These are phyloP conservation scores for Penicillium bovifimosum DNA, from an alignment of 495 filamentous ascomycete species.

Conservation along the genomic window DNA sequence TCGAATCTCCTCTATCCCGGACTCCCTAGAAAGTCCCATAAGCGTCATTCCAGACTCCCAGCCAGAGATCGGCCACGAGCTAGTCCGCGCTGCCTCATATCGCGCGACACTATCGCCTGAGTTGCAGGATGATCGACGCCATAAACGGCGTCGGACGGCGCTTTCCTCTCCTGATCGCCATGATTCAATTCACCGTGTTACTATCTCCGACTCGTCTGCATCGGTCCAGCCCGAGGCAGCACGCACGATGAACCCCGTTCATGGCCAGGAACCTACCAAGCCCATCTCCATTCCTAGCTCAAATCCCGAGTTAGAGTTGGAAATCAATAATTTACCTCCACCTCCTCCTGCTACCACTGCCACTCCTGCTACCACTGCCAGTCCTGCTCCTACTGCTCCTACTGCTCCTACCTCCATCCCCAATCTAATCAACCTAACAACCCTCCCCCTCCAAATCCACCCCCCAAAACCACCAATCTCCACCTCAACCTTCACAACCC, in stretches of 20 bases:
- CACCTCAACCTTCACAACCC: slow-evolving; percentile 34
- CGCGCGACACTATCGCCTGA: slow-evolving; percentile 1
- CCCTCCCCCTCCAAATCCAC: slow-evolving; percentile 35
- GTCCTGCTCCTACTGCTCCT: neutral
- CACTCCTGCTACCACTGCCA: neutral
- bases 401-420: neutral
- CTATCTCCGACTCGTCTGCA: neutral
- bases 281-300: neutral
- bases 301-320: neutral
- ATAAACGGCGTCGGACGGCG: slow-evolving; percentile 20
- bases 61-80: slow-evolving; percentile 9
- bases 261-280: neutral
- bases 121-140: neutral
- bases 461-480: slow-evolving; percentile 42
- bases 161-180: neutral
- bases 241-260: neutral
- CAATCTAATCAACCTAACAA: neutral
- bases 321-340: too few species aligned
- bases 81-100: neutral
- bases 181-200: neutral
- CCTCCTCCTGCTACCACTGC: too few species aligned
- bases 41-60: slow-evolving; percentile 47
- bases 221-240: neutral
- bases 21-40: slow-evolving; percentile 39
- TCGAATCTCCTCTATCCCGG: neutral